These are phyloP conservation scores for Epithemia pelagica DNA, from an alignment of 108 stramenopile genomes.

Conservation along the genomic window DNA sequence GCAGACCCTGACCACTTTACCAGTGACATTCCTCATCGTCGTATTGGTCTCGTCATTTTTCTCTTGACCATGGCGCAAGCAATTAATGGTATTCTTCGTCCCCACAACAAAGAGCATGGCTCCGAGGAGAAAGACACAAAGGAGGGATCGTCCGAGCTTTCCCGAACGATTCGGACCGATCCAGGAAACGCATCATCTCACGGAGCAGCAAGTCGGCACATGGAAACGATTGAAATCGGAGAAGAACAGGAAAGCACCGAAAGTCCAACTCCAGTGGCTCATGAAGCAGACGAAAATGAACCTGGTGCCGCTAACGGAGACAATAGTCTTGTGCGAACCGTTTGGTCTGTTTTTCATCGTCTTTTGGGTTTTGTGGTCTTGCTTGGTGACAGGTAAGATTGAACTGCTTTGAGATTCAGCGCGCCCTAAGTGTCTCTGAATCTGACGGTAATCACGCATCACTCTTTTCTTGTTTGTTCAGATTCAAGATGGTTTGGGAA, in stretches of 20 bases:
- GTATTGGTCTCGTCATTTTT: slow-evolving; percentile 37
- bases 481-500: slow-evolving; percentile 18
- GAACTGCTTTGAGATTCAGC: no score
- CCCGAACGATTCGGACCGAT: not conserved
- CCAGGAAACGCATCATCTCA: no score
- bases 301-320: not conserved
- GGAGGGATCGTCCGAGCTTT: not conserved
- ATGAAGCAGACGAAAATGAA: not conserved
- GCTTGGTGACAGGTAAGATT: slow-evolving; percentile 26
- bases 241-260: slow-evolving; percentile 2
- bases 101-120: slow-evolving; percentile 3
- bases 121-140: not conserved
- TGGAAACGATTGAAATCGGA: not conserved
- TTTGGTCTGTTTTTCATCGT: slow-evolving; percentile 28
- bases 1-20: slow-evolving; percentile 21
- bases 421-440: no score
- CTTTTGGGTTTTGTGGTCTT: slow-evolving; percentile 19
- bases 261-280: not conserved
- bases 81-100: slow-evolving; percentile 30
- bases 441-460: no score
- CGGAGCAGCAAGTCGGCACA: not conserved
- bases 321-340: slow-evolving; percentile 11
- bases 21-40: slow-evolving; percentile 11
- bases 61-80: slow-evolving; percentile 34
- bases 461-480: not conserved